These are phyloP conservation scores for Cordyceps cateniannulata DNA, from an alignment of 2,329 filamentous ascomycete genomes.

Conservation along the genomic window DNA sequence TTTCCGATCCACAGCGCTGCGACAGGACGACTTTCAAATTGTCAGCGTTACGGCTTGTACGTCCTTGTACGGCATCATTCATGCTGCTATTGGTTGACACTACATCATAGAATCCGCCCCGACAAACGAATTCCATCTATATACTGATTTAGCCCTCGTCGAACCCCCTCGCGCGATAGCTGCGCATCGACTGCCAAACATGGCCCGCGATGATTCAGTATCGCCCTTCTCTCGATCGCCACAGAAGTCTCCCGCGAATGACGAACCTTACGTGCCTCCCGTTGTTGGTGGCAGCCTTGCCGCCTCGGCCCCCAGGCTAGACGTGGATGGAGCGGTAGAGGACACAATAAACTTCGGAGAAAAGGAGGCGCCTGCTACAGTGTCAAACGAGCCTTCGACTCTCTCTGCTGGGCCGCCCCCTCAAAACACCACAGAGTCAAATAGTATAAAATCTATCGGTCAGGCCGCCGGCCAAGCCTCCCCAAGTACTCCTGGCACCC, in stretches of 20 bases:
- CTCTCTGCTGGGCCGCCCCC: not conserved
- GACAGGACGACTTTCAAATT: too few relatives aligned
- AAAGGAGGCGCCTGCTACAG: not conserved
- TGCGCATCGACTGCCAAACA: not conserved
- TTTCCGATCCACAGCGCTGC: not conserved
- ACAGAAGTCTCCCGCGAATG: slow-evolving; percentile 16
- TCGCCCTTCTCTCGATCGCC: slow-evolving; percentile 20
- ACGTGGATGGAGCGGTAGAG: not conserved
- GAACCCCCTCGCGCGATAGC: not conserved
- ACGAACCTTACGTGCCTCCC: slow-evolving; percentile 20
- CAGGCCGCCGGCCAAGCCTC: not conserved
- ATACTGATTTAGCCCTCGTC: not conserved
- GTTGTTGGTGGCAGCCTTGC: slow-evolving; percentile 32
- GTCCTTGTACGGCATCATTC: not conserved
- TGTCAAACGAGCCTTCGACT: not conserved
- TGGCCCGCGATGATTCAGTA: slow-evolving; percentile 19
- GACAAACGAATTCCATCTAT: not conserved
- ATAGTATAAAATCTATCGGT: slow-evolving; percentile 23
- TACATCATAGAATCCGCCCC: not conserved
- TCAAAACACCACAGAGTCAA: not conserved
- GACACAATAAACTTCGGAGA: not conserved
- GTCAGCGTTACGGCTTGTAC: not conserved
- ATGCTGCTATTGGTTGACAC: not conserved
- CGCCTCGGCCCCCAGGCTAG: not conserved
- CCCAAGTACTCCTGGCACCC: slow-evolving; percentile 33